A percentile compares a stretch with the other conserved stretches of the same genome.
Evolutionary conservation across 179 eudicot genomes (phyloP).

Genomic region (Actinidia arguta): DNA sequence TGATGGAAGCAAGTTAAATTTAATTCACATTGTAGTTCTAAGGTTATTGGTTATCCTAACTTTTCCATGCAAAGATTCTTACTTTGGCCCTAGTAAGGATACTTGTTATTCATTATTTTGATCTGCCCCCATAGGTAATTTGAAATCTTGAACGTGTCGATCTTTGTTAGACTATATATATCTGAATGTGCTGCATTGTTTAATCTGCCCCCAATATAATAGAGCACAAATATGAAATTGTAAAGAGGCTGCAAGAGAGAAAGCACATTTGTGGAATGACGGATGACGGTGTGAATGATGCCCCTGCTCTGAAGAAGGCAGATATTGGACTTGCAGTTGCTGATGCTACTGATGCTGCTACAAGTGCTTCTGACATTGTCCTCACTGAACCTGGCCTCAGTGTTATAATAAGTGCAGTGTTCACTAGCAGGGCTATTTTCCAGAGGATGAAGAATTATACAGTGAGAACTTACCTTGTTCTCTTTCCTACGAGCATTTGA

Average conservation of each 20-base stretch:
- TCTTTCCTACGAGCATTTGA: background rate
- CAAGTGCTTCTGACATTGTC: constrained; percentile 79
- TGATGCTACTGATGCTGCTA: constrained; percentile 77
- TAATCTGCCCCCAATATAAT: background rate
- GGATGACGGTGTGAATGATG: constrained; percentile 80
- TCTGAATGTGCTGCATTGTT: background rate
- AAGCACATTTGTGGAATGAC: constrained; percentile 83
- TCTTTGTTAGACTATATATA: background rate
- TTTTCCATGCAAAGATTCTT: too few relatives aligned
- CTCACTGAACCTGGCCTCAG: constrained; percentile 78
- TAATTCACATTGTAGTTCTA: too few relatives aligned
- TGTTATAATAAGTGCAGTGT: constrained; percentile 73
- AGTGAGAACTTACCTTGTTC: constrained; percentile 34
- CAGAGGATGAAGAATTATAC: constrained; percentile 83
- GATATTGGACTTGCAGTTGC: constrained; percentile 77
- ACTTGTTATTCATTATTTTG: too few relatives aligned
- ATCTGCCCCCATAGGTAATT: background rate
- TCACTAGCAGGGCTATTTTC: constrained; percentile 76
- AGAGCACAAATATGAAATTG: constrained; percentile 78
- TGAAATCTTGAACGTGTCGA: background rate
- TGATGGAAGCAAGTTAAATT: too few relatives aligned
- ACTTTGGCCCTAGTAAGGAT: too few relatives aligned
- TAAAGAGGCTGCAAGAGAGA: constrained; percentile 68
- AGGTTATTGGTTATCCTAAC: too few relatives aligned
- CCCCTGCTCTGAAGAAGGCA: too few relatives aligned